Percentiles rank a stretch among this genome's conserved stretches.
phyloP scores from a whole-genome alignment of 495 filamentous ascomycete genomes.

The Cercophora sp. region DNA sequence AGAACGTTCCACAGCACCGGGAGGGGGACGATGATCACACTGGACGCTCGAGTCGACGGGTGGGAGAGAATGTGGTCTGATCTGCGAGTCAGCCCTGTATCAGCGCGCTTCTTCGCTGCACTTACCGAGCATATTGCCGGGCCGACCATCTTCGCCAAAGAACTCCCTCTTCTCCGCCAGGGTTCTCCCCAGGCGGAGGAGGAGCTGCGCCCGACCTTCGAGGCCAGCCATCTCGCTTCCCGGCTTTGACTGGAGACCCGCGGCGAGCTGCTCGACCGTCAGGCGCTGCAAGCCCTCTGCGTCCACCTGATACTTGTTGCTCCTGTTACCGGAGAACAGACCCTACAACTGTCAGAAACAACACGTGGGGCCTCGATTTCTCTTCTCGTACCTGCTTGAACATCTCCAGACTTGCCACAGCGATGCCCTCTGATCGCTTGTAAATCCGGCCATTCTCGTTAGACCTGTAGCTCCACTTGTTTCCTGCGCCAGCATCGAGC shows the following conservation, averaged over 20 bases:
- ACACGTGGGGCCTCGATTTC: neutral
- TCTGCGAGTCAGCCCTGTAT: too few species aligned
- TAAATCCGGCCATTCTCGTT: constrained; percentile 84
- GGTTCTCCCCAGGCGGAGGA: constrained; percentile 72
- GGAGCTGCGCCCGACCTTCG: constrained; percentile 76
- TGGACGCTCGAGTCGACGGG: constrained; percentile 79
- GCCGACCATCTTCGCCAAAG: constrained; percentile 80
- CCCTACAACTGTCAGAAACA: constrained; percentile 42
- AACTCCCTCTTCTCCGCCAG: constrained; percentile 70
- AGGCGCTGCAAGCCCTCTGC: constrained; percentile 72
- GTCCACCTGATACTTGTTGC: constrained; percentile 85
- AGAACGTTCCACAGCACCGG: constrained; percentile 87
- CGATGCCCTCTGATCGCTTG: constrained; percentile 84
- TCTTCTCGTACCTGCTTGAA: constrained; percentile 65
- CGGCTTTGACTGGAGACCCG: constrained; percentile 77
- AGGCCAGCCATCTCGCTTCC: constrained; percentile 82
- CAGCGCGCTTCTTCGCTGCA: too few species aligned
- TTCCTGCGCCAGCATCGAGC: constrained; percentile 82
- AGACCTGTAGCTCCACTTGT: constrained; percentile 82
- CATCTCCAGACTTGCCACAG: constrained; percentile 94
- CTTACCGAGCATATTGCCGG: constrained; percentile 93
- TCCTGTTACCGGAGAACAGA: constrained; percentile 79
- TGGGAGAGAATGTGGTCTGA: constrained; percentile 91
- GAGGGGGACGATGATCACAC: constrained; percentile 81
- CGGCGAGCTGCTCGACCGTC: constrained; percentile 67